phyloP scores from a whole-genome alignment of 2,329 filamentous ascomycete genomes.

The Fusarium camptoceras region DNA sequence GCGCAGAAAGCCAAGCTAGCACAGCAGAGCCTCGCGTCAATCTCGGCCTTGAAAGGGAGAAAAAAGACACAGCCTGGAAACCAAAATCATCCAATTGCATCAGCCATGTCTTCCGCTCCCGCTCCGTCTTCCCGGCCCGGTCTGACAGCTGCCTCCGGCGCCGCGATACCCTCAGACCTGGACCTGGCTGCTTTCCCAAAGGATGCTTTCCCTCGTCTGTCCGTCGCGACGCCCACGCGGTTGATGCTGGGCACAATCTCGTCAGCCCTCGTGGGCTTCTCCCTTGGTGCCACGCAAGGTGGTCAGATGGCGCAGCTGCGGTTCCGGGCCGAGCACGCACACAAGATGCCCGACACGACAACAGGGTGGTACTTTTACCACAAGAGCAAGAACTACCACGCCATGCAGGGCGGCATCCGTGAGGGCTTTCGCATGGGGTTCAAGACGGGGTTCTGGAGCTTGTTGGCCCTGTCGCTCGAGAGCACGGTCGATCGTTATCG shows the following conservation, averaged over 20 bases:
- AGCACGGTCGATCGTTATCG: conserved; percentile 83
- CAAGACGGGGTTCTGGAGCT: conserved; percentile 77
- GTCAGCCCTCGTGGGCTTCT: conserved; percentile 76
- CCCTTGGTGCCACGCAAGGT: conserved; percentile 78
- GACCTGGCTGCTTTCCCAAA: conserved; percentile 38
- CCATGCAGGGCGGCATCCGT: conserved; percentile 79
- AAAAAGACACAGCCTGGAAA: conserved; percentile 2
- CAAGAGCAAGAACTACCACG: conserved; percentile 95
- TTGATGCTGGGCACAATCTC: conserved; percentile 72
- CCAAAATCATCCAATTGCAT: neutral
- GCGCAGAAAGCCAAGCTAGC: conserved; percentile 7
- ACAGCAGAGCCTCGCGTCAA: conserved; percentile 35
- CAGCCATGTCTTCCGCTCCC: conserved; percentile 4
- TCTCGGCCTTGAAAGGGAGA: conserved; percentile 19
- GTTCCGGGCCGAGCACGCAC: conserved; percentile 95
- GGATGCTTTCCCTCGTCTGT: conserved; percentile 61
- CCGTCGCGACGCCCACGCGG: conserved; percentile 73
- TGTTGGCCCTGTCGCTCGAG: conserved; percentile 83
- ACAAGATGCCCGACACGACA: conserved; percentile 85
- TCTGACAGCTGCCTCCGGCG: conserved; percentile 19
- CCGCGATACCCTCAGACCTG: conserved; percentile 31
- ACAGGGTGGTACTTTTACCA: conserved; percentile 98
- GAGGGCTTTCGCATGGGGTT: conserved; percentile 82
- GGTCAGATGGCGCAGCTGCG: conserved; percentile 79
- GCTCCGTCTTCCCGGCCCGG: conserved; percentile 36